Base-by-base conservation (phyloP, 805 yeast genomes). In the Saturnispora diversa region DNA sequence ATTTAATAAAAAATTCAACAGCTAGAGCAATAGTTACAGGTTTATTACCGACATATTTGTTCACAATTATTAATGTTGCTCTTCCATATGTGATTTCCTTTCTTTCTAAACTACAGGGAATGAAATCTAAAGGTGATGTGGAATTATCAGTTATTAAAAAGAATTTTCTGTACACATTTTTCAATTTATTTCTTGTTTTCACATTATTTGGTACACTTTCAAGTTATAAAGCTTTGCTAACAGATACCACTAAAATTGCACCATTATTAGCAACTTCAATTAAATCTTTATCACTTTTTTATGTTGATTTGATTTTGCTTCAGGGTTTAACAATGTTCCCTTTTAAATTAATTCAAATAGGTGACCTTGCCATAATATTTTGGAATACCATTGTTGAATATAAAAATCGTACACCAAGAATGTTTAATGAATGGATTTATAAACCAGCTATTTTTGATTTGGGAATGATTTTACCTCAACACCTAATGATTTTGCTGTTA, bases 271-370 rank as follows among this genome's bases (percentile, higher is more conserved):
- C 80, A 5, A 60, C 64, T 10, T 72, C 79, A 2, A 63, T 75
- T 40, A 72, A 70, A 51, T 63, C 68, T 31, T 57, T 72, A 27
- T 71, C 78, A 2, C 58, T 75, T 34, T 75, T 75, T 49, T 75
- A 75, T 47, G 74, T 70, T 38, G 76, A 75, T 52, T 65, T 75
- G 59, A 81, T 82, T 44, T 64, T 82, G 17, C 68, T 82, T 42
- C 92, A 83, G 56, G 92, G 87, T 0, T 51, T 76, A 38, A 76
- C 77, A 1, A 73, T 76, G 77, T 72, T 75, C 49, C 80, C 80
- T 4, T 71, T 74, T 31, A 67, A 72, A 40, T 59, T 75, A 31
- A 59, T 75, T 11, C 81, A 76, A 52, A 58, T 71, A 30, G 77
- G 79, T 15, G 80, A 75, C 53, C 61, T 75, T 26, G 62, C 67